Percentiles rank a stretch among this genome's conserved stretches.
phyloP scores from a whole-genome alignment of 768 basidiomycete species.

The Cystofilobasidium macerans region DNA sequence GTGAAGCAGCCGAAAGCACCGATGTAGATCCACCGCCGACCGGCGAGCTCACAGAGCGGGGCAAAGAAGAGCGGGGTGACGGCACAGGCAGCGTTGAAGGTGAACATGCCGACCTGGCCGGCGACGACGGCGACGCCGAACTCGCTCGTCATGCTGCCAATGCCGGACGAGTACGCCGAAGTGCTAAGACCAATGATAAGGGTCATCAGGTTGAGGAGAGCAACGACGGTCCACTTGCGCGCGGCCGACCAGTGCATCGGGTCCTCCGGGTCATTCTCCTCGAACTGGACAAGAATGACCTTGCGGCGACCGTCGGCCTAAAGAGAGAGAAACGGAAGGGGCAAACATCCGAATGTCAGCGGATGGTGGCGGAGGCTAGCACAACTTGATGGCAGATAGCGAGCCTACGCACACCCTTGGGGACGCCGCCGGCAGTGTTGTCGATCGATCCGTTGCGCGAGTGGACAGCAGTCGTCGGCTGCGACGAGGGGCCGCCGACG shows the following conservation, averaged over 20 bases:
- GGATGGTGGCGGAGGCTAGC: no score
- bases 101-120: slow-evolving; percentile 30
- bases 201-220: slow-evolving; percentile 25
- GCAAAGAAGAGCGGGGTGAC: slow-evolving; percentile 13
- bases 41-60: slow-evolving; percentile 21
- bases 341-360: no score
- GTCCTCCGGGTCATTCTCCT: slow-evolving; percentile 29
- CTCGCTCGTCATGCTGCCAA: slow-evolving; percentile 28
- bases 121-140: slow-evolving; percentile 27
- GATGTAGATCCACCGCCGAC: slow-evolving; percentile 24
- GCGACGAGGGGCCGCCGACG: slow-evolving; percentile 1
- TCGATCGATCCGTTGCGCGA: not conserved
- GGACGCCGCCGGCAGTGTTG: no score
- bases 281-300: slow-evolving; percentile 30
- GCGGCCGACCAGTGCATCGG: slow-evolving; percentile 20
- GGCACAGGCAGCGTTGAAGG: slow-evolving; percentile 20
- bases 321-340: not conserved
- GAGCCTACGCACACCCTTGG: not conserved
- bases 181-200: slow-evolving; percentile 29
- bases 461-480: not conserved
- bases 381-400: no score
- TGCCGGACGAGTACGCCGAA: slow-evolving; percentile 27
- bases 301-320: slow-evolving; percentile 16
- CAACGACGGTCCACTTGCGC: slow-evolving; percentile 18
- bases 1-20: slow-evolving; percentile 24